Percentiles rank a stretch among this genome's conserved stretches.
phyloP scores from a whole-genome alignment of 1,139 yeast genomes.

The Suhomyces chickasaworum region DNA sequence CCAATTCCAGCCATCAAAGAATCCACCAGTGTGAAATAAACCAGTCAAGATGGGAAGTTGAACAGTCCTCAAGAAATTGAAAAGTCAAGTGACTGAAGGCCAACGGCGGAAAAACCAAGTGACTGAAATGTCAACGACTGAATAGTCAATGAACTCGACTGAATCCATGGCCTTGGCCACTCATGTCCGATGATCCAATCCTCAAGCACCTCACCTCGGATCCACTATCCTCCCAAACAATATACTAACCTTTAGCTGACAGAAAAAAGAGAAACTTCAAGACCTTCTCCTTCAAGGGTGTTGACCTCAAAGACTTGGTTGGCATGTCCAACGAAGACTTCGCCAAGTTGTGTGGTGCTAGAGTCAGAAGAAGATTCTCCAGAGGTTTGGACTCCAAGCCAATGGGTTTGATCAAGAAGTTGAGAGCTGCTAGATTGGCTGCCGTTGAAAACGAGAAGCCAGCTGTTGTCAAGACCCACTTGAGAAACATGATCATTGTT shows the following conservation, averaged over 20 bases:
- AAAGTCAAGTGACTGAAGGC: too few relatives aligned
- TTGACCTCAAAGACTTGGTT: constrained; percentile 92
- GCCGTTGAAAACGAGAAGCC: constrained; percentile 96
- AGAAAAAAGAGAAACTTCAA: constrained; percentile 92
- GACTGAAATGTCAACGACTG: too few relatives aligned
- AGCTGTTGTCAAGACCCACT: constrained; percentile 97
- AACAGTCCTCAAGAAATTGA: too few relatives aligned
- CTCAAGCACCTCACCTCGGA: too few relatives aligned
- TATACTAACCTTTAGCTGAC: constrained; percentile 51
- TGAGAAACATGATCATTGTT: constrained; percentile 97
- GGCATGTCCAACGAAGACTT: constrained; percentile 96
- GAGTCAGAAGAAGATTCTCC: constrained; percentile 99
- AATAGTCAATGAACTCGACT: too few relatives aligned
- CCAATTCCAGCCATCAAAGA: too few relatives aligned
- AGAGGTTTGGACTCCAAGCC: constrained; percentile 97
- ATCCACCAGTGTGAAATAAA: too few relatives aligned
- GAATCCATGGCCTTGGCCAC: too few relatives aligned
- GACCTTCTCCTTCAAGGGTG: constrained; percentile 99
- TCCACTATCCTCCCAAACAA: neutral
- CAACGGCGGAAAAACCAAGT: too few relatives aligned
- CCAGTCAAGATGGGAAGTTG: too few relatives aligned
- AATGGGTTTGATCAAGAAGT: constrained; percentile 96
- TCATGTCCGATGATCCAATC: too few relatives aligned
- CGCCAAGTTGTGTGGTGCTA: constrained; percentile 94
- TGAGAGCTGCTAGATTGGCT: constrained; percentile 96